These are phyloP conservation scores for Dactylorhiza incarnata DNA, from an alignment of 106 monocot genomes.

Conservation along the genomic window DNA sequence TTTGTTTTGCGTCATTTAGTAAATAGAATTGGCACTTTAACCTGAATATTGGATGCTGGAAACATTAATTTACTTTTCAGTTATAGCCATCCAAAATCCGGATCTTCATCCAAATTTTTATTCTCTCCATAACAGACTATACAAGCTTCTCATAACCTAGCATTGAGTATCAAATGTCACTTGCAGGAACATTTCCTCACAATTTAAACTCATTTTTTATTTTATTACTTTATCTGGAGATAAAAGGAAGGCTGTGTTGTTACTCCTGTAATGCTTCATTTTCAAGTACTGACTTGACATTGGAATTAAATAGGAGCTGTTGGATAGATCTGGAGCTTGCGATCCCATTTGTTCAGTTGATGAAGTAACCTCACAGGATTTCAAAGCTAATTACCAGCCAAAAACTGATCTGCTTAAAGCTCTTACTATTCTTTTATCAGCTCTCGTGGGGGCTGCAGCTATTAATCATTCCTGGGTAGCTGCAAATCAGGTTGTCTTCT, in stretches of 20 bases:
- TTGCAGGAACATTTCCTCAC: background rate
- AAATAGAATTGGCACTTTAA: too few relatives aligned
- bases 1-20: too few relatives aligned
- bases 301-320: slow-evolving; percentile 27
- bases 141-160: background rate
- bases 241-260: background rate
- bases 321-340: slow-evolving; percentile 61
- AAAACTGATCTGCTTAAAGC: slow-evolving; percentile 89
- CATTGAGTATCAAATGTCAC: background rate
- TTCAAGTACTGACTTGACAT: background rate
- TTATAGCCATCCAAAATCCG: background rate
- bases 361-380: slow-evolving; percentile 90
- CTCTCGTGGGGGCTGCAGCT: slow-evolving; percentile 67
- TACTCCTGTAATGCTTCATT: background rate
- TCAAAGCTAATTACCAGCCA: slow-evolving; percentile 81
- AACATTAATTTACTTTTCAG: background rate
- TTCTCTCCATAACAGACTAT: background rate
- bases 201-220: background rate
- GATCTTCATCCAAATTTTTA: background rate
- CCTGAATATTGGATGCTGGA: background rate
- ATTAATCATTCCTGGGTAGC: slow-evolving; percentile 99
- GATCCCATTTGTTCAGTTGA: slow-evolving; percentile 95
- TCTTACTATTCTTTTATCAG: slow-evolving; percentile 54
- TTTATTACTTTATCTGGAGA: background rate
- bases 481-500: slow-evolving; percentile 69